Percentiles rank a stretch among this genome's conserved stretches.
These are phyloP conservation scores for Dactylella cylindrospora DNA, from an alignment of 2,329 filamentous ascomycete species.

Conservation along the genomic window DNA sequence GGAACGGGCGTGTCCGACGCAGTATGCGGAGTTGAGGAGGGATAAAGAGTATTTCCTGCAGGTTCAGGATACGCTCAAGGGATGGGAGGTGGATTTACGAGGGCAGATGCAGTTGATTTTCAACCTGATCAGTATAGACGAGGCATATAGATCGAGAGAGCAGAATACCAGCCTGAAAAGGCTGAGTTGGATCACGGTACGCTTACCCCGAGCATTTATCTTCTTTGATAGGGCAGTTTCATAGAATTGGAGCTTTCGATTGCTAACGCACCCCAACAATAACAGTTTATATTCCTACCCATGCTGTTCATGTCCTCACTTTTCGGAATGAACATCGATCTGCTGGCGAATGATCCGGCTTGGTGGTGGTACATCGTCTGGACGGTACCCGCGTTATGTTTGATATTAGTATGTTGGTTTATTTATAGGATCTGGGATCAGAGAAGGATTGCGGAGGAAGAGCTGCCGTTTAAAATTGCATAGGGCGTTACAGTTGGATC, in stretches of 20 bases:
- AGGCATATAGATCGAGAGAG: constrained; percentile 45
- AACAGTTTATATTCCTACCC: constrained; percentile 45
- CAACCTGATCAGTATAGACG: constrained; percentile 47
- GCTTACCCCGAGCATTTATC: background rate
- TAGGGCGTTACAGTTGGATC: background rate
- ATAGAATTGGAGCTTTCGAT: background rate
- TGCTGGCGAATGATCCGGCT: constrained; percentile 42
- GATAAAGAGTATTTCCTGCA: constrained; percentile 34
- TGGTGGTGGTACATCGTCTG: constrained; percentile 45
- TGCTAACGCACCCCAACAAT: background rate
- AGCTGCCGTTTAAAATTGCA: constrained; percentile 35
- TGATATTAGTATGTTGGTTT: constrained; percentile 44
- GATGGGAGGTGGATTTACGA: constrained; percentile 32
- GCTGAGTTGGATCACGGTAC: constrained; percentile 46
- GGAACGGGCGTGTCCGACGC: constrained; percentile 15
- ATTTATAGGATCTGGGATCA: constrained; percentile 40
- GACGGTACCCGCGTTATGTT: constrained; percentile 19
- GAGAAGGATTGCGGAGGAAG: constrained; percentile 34
- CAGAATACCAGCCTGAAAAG: constrained; percentile 45
- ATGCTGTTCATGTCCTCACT: constrained; percentile 44
- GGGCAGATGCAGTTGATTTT: constrained; percentile 41
- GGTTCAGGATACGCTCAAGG: constrained; percentile 16
- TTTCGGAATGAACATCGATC: constrained; percentile 47
- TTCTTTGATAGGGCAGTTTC: too few species aligned
- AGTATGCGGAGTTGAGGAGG: constrained; percentile 16